phyloP scores from a whole-genome alignment of 2,329 filamentous ascomycete genomes.

The Polytolypa hystricis region DNA sequence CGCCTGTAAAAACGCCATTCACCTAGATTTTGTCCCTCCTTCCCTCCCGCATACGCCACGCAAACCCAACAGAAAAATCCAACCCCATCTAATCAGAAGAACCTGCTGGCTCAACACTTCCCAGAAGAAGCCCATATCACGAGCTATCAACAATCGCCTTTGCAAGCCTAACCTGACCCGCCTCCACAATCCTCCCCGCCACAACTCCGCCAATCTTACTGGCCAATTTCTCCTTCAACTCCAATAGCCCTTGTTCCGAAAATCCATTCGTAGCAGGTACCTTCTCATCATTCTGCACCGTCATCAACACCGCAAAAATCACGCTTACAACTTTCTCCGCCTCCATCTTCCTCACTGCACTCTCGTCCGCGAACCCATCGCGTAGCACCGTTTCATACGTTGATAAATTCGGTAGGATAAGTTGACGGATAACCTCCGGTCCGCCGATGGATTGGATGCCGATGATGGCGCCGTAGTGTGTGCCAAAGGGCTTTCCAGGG shows the following conservation, averaged over 20 bases:
- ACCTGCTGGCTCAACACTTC: no score
- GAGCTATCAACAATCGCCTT: conserved; percentile 24
- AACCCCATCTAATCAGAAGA: no score
- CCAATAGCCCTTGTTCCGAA: conserved; percentile 24
- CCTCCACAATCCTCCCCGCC: conserved; percentile 30
- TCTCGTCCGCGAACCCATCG: conserved; percentile 43
- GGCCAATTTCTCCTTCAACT: conserved; percentile 26
- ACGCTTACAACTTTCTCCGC: conserved; percentile 50
- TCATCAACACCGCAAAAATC: conserved; percentile 45
- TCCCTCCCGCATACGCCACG: no score
- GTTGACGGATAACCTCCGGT: conserved; percentile 49
- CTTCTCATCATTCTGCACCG: conserved; percentile 40
- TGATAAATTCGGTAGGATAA: conserved; percentile 56
- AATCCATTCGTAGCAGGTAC: conserved; percentile 30
- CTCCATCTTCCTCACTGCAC: conserved; percentile 43
- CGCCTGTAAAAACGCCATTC: no score
- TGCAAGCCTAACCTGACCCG: conserved; percentile 29
- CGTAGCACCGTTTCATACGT: conserved; percentile 52
- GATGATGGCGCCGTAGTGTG: conserved; percentile 79
- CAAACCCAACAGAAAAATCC: no score
- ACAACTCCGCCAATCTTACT: conserved; percentile 34
- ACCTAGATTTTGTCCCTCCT: no score
- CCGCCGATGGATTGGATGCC: conserved; percentile 71
- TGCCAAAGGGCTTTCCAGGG: conserved; percentile 66
- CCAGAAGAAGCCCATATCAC: conserved; percentile 2